Conservation (phyloP, 1,284 basidiomycete genomes). For the Veloboletus limbatus region DNA sequence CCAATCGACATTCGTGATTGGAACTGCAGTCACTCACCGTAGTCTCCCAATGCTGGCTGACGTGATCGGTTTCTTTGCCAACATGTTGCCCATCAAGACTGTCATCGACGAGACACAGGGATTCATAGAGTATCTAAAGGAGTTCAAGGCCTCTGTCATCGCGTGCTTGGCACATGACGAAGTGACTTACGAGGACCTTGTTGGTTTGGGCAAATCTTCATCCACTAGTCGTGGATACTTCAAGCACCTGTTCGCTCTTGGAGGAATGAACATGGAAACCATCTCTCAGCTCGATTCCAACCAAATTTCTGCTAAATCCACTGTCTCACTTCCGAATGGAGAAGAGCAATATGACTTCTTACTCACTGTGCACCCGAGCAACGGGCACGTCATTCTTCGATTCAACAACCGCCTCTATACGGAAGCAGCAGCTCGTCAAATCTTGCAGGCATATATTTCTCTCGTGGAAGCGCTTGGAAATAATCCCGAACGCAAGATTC, state of each 20-base stretch:
- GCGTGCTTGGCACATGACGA: constrained; percentile 23
- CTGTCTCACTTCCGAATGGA: constrained; percentile 25
- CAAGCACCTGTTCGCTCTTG: constrained; percentile 30
- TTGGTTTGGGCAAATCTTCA: constrained; percentile 23
- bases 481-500: constrained; percentile 19
- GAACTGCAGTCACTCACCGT: constrained; percentile 29
- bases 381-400: constrained; percentile 26
- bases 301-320: constrained; percentile 19
- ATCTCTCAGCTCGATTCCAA: constrained; percentile 21
- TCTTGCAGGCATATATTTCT: constrained; percentile 28
- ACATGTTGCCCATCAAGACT: constrained; percentile 31
- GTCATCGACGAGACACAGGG: constrained; percentile 19
- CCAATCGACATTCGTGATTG: constrained; percentile 23
- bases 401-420: constrained; percentile 31
- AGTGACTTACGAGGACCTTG: constrained; percentile 31
- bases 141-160: constrained; percentile 21
- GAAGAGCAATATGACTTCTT: constrained; percentile 31
- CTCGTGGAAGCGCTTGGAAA: constrained; percentile 28
- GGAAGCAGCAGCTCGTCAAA: constrained; percentile 28
- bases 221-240: constrained; percentile 31
- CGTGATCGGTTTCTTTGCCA: constrained; percentile 29
- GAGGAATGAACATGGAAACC: constrained; percentile 28
- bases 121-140: constrained; percentile 21
- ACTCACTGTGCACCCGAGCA: constrained; percentile 27
- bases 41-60: constrained; percentile 22